Conservation (phyloP, 164 flowering plant genomes). For the Sedum album region DNA sequence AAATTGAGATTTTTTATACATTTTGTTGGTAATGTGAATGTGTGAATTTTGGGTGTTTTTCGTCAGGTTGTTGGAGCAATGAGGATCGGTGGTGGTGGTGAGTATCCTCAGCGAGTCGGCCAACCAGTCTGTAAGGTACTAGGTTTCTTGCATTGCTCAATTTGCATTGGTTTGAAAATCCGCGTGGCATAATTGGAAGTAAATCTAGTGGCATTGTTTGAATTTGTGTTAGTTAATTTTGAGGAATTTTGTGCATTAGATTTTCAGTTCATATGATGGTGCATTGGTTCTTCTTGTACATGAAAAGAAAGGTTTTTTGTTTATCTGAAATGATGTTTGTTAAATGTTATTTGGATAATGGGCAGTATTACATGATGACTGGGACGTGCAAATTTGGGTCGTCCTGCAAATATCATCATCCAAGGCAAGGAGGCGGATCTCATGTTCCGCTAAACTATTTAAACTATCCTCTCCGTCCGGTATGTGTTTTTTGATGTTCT, state of each 20-base stretch:
- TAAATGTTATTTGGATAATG: neutral
- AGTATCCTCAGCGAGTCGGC: slow-evolving; percentile 78
- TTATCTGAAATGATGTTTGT: neutral
- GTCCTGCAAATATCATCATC: slow-evolving; percentile 96
- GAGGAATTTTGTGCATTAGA: neutral
- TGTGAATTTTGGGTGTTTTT: slow-evolving; percentile 7
- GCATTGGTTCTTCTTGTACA: neutral
- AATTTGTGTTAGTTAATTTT: neutral
- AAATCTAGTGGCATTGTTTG: neutral
- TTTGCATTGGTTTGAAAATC: neutral
- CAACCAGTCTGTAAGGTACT: slow-evolving; percentile 85
- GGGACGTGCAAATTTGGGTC: slow-evolving; percentile 90
- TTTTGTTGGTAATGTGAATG: neutral
- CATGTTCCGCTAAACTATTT: slow-evolving; percentile 51
- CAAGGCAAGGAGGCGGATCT: slow-evolving; percentile 58
- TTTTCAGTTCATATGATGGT: neutral
- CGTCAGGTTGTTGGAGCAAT: slow-evolving; percentile 51
- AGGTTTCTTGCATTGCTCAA: neutral
- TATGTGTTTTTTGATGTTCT: slow-evolving; percentile 20
- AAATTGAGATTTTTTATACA: neutral
- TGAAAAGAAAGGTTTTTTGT: neutral
- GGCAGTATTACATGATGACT: slow-evolving; percentile 83
- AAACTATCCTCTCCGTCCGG: slow-evolving; percentile 91
- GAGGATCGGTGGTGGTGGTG: slow-evolving; percentile 42
- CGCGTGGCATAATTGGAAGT: neutral